Conservation (phyloP, 805 yeast genomes). For the Yamadazyma kitorensis region DNA sequence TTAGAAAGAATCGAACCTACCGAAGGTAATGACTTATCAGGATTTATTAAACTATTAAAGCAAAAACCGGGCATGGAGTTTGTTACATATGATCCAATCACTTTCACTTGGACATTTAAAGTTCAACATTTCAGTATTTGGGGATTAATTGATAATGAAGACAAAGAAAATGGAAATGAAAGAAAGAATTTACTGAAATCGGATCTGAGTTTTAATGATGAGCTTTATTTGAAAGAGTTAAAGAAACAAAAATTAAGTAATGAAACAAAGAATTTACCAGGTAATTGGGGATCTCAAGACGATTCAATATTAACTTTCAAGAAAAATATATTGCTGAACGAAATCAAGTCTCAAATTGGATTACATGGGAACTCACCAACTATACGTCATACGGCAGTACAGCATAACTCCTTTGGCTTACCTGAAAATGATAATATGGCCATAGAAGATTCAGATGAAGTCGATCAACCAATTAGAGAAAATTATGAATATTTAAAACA, state of each 20-base stretch:
- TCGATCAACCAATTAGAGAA: conserved; percentile 8
- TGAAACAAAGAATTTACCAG: conserved; percentile 34
- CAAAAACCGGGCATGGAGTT: conserved; percentile 69
- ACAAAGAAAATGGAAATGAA: conserved; percentile 23
- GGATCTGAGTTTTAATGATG: conserved; percentile 22
- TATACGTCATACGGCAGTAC: background rate
- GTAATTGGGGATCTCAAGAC: conserved; percentile 27
- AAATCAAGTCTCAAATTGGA: conserved; percentile 19
- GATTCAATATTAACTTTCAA: conserved; percentile 26
- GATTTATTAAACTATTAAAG: conserved; percentile 49
- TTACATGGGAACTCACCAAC: background rate
- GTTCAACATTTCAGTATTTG: conserved; percentile 93
- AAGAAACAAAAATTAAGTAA: conserved; percentile 31
- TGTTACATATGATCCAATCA: conserved; percentile 72
- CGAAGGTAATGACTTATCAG: conserved; percentile 39
- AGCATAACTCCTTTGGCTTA: background rate
- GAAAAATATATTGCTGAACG: conserved; percentile 27
- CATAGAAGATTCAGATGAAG: conserved; percentile 9
- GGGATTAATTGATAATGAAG: conserved; percentile 71
- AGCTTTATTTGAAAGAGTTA: conserved; percentile 27
- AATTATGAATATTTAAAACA: conserved; percentile 35
- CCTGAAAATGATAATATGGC: conserved; percentile 8
- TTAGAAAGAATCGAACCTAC: conserved; percentile 60
- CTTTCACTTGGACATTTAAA: conserved; percentile 73
- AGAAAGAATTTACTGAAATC: conserved; percentile 3